Base-by-base conservation (phyloP, 352 stramenopile genomes). In the Achlya hypogyna region DNA sequence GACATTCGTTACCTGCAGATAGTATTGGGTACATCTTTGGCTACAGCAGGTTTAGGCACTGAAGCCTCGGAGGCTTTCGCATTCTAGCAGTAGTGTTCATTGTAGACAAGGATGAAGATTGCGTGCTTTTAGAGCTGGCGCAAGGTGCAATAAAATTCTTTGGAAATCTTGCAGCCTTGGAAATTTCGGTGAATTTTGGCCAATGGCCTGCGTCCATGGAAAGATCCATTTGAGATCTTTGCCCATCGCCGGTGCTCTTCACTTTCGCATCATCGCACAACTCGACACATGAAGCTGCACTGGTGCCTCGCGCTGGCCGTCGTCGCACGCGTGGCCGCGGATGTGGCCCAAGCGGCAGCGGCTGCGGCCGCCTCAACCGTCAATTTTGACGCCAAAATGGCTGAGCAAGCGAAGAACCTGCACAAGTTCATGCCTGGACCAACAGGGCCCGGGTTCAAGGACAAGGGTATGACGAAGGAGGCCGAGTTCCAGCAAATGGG, bases 351-450 rank as follows among this genome's bases (percentile, higher is more conserved):
- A 22, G 42, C 12, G 14, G 47, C 42, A 34, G 54, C 54, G 5
- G 54, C 54, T 12, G 54, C 54, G 16, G 34, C 54, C 10, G 60
- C 60, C n/a, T 42, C 42, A 16, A 18, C 60, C 9, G 34, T 34
- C 18, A 49, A 45, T 16, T 67, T 67, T 45, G 60, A 67, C 22
- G 60, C 38, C 40, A 67, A 67, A 22, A 67, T 67, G 60, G 60
- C 60, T 14, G 60, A 67, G 18, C 60, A 67, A 12, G 60, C 60
- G 8, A 67, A 67, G 34, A 67, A 67, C 32, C 28, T 67, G 20
- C 28, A 67, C 51, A 58, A 67, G 32, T 67, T 67, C 32, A 67
- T 67, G 60, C 60, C 60, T 2, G 51, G 51, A 29, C 60, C 60
- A 10, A 67, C 60, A 14, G 60, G 60, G 4, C 60, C 60, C 23